phyloP scores from a whole-genome alignment of 805 yeast species.

The Saturnispora diversa region DNA sequence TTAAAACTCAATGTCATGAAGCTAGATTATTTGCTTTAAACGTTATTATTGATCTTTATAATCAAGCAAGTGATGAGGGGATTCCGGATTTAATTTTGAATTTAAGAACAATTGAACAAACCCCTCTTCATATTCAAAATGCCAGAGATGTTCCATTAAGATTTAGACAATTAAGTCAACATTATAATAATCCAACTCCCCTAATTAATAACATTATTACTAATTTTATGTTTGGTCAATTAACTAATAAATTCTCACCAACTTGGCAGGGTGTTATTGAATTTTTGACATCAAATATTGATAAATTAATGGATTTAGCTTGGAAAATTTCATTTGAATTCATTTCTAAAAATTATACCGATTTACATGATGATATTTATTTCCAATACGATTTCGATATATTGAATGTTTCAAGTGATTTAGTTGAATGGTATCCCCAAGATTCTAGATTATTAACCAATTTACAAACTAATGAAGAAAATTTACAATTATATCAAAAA shows the following conservation, averaged over 20 bases:
- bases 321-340: constrained; percentile 49
- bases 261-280: constrained; percentile 73
- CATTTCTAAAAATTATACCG: constrained; percentile 19
- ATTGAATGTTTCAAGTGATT: constrained; percentile 11
- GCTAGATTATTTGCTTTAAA: constrained; percentile 39
- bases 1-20: constrained; percentile 42
- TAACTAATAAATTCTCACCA: constrained; percentile 74
- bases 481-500: constrained; percentile 27
- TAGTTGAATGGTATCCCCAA: constrained; percentile 35
- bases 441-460: constrained; percentile 39
- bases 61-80: constrained; percentile 23
- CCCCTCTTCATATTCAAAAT: constrained; percentile 59
- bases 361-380: constrained; percentile 16
- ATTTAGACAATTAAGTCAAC: constrained; percentile 50
- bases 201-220: constrained; percentile 31
- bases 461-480: constrained; percentile 24
- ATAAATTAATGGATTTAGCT: constrained; percentile 35
- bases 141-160: constrained; percentile 71
- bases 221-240: constrained; percentile 56
- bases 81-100: constrained; percentile 28
- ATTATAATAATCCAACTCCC: constrained; percentile 24
- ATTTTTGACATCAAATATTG: constrained; percentile 41
- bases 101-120: constrained; percentile 56
- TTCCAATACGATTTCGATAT: constrained; percentile 14
- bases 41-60: constrained; percentile 36